Base-by-base conservation (phyloP, 2,329 filamentous ascomycete genomes). In the Penicillium concentricum region DNA sequence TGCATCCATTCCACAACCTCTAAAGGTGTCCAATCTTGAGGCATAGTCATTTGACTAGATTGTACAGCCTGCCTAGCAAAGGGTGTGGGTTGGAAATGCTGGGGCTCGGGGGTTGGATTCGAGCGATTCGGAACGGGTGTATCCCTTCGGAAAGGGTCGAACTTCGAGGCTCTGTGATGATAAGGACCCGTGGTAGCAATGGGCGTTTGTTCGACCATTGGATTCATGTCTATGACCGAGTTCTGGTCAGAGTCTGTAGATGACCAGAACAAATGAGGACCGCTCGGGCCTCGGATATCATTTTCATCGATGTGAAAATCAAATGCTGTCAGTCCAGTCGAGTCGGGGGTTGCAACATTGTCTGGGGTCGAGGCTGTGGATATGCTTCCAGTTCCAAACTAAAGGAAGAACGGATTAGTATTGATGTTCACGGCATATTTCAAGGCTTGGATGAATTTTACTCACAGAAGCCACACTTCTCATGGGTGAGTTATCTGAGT, bases 241-340 rank as follows among this genome's bases (percentile, higher is more conserved):
- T 51, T 56, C n/a, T 18, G 16, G n/a, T 45, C 42, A 13, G 42
- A 45, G 5, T 57, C 28, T 0, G 50, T 6, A 1, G 13, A 86
- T 83, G 32, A 84, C 81, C 90, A 35, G 32, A 96, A 96, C 16
- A 96, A 82, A 76, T 96, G 92, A 10, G 92, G 92, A 1, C 92
- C 92, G 63, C 83, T 84, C 2, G 92, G 92, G 0, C 92, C 92
- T 70, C 91, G 83, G 7, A 93, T 86, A 24, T 47, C 5, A 22
- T 45, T 30, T 1, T 52, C 22, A 44, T 51, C 50, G 47, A 58
- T 51, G 47, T 43, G 46, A 16, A 41, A 43, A 42, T 46, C n/a
- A 41, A 50, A 34, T 39, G 12, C 46, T 3, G 46, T 49, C 6
- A 49, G 35, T 9, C 46, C 46, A 7, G 46, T 49, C 8, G 46